A percentile compares a stretch with the other conserved stretches of the same genome.
Evolutionary conservation across 805 yeast genomes (phyloP).

Genomic region (Barnettozyma vustinii): DNA sequence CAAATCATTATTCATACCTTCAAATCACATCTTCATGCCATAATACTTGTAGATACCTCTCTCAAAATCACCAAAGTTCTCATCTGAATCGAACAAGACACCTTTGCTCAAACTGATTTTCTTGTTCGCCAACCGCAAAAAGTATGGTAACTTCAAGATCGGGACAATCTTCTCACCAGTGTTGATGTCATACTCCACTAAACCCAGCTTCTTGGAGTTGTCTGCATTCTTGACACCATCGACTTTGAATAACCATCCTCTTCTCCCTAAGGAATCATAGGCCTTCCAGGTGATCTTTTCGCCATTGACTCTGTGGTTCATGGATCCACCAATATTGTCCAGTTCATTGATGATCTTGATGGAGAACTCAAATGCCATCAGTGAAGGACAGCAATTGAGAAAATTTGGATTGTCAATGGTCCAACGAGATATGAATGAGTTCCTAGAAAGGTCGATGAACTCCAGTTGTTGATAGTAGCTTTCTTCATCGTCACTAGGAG

Average conservation of each 20-base stretch:
- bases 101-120: slow-evolving; percentile 32
- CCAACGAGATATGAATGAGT: slow-evolving; percentile 55
- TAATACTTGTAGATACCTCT: slow-evolving; percentile 41
- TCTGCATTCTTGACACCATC: slow-evolving; percentile 30
- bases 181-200: slow-evolving; percentile 54
- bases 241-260: slow-evolving; percentile 72
- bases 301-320: slow-evolving; percentile 20
- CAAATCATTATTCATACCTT: not conserved
- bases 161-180: slow-evolving; percentile 55
- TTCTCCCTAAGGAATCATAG: slow-evolving; percentile 50
- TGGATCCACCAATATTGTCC: slow-evolving; percentile 27
- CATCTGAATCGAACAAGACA: slow-evolving; percentile 33
- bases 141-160: slow-evolving; percentile 34
- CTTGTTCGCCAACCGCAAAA: slow-evolving; percentile 33
- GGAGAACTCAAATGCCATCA: slow-evolving; percentile 63
- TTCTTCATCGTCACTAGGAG: slow-evolving; percentile 4
- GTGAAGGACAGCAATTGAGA: slow-evolving; percentile 39
- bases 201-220: slow-evolving; percentile 27
- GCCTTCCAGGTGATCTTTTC: slow-evolving; percentile 25
- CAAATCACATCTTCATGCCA: slow-evolving; percentile 31
- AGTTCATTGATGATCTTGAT: slow-evolving; percentile 49
- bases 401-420: slow-evolving; percentile 44
- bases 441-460: slow-evolving; percentile 63
- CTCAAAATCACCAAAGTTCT: slow-evolving; percentile 37
- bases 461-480: slow-evolving; percentile 33